phyloP scores from a whole-genome alignment of 805 yeast species.

The Nakazawaea holstii region DNA sequence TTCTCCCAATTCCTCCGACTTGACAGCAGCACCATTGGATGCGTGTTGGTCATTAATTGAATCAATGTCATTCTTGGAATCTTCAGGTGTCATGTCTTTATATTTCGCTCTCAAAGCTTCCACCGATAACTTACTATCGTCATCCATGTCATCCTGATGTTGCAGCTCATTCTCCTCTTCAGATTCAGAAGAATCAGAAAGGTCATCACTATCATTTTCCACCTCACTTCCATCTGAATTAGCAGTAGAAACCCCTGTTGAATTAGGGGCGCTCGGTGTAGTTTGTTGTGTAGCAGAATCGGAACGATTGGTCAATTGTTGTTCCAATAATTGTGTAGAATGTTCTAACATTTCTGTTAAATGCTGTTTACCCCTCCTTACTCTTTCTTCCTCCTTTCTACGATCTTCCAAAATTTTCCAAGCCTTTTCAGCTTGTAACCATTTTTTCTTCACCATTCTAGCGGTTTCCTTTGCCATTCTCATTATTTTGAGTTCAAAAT shows the following conservation, averaged over 20 bases:
- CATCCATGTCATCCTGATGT: conserved; percentile 21
- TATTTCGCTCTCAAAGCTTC: conserved; percentile 56
- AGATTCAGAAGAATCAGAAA: conserved; percentile 19
- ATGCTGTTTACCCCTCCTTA: conserved; percentile 80
- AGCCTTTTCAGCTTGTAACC: conserved; percentile 87
- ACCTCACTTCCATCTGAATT: conserved; percentile 17
- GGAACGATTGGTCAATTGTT: conserved; percentile 52
- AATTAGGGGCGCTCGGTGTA: conserved; percentile 21
- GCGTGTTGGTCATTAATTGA: not conserved
- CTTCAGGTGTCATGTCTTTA: conserved; percentile 27
- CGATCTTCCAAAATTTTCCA: conserved; percentile 66
- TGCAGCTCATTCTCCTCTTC: conserved; percentile 17
- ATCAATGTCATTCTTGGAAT: conserved; percentile 12
- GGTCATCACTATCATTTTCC: conserved; percentile 16
- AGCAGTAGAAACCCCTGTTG: conserved; percentile 14
- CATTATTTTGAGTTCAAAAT: conserved; percentile 63
- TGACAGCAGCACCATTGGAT: not conserved
- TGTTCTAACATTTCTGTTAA: conserved; percentile 84
- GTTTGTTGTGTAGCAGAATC: conserved; percentile 17
- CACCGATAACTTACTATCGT: conserved; percentile 46
- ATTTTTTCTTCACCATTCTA: conserved; percentile 80
- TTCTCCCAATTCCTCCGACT: conserved; percentile 7
- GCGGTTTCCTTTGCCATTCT: conserved; percentile 77
- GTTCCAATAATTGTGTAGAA: conserved; percentile 84
- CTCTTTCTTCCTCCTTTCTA: conserved; percentile 74